phyloP scores from a whole-genome alignment of 1,284 basidiomycete species.

The Ustilago cynodontis region DNA sequence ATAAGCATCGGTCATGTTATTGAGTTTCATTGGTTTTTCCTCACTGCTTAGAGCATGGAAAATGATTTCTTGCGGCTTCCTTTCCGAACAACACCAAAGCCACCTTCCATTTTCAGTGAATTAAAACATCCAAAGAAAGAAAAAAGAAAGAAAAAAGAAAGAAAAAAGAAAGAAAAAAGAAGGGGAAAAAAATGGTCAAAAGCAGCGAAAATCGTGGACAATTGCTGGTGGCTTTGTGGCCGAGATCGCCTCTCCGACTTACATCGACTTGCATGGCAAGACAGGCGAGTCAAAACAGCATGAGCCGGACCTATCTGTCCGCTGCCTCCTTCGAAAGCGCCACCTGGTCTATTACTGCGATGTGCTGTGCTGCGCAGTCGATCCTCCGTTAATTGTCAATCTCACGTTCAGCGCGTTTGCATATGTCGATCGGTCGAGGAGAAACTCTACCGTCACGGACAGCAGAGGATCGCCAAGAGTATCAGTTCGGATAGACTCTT shows the following conservation, averaged over 20 bases:
- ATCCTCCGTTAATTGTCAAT: conserved; percentile 2
- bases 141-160: neutral
- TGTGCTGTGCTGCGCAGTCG: conserved; percentile 2
- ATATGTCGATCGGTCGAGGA: conserved; percentile 4
- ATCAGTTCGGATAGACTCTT: neutral
- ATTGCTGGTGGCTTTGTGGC: neutral
- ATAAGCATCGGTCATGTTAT: too few species aligned
- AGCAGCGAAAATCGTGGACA: too few species aligned
- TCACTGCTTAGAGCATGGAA: neutral
- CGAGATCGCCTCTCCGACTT: conserved; percentile 1
- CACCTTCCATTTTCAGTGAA: neutral
- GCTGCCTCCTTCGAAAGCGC: neutral
- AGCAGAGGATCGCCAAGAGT: conserved; percentile 1
- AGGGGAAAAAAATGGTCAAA: neutral
- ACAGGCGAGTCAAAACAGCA: conserved; percentile 1
- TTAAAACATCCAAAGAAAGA: too few species aligned
- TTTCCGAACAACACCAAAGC: neutral
- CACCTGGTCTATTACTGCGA: neutral
- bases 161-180: neutral
- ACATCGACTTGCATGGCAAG: neutral
- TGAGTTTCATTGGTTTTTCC: neutral
- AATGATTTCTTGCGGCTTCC: neutral
- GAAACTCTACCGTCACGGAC: neutral
- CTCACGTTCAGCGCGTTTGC: conserved; percentile 3
- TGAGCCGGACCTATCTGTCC: neutral